Evolutionary conservation across 1,284 basidiomycete species (phyloP), one percentile per base, ranked within the genome.

Genomic region (Ceratobasidium sp.): DNA sequence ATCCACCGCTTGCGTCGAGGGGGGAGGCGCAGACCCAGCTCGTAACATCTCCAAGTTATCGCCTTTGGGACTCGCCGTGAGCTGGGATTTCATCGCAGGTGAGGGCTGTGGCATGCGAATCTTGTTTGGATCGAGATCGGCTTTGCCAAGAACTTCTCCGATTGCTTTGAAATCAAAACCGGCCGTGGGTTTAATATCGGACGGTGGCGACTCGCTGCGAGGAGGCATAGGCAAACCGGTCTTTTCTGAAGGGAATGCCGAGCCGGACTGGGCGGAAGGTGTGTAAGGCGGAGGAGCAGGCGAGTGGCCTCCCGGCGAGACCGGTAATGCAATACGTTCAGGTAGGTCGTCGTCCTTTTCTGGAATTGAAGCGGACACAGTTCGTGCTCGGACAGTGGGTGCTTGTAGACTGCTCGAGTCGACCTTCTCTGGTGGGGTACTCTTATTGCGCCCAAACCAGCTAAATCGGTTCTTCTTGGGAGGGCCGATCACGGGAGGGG

Each of bases 361-460:
- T 20, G 42, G 32, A 38, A 56, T 22, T 70, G 67, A 68, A 29
- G 72, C 52, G 45, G 50, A 45, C 15, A 31, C 57, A n/a, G 54
- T 43, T 35, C 54, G 57, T 54, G 70, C 47, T 43, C 58, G 58
- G 43, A 25, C 71, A 0, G 84, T 79, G 3, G 89, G 87, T 7
- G 88, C 87, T 7, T 84, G 80, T 85, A 85, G 15, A 82, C 79
- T 12, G 77, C 72, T 29, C 76, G 58, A 13, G 78, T 73, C 3
- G 80, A 74, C 5, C 76, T 72, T 2, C 80, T 76, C 8, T 76
- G 68, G 67, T 81, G 67, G 50, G 10, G 58, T 81, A 74, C 83
- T 80, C 71, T 77, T 83, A 69, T 81, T 84, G 62, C 81, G 81
- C 53, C 82, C 82, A 76, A 91, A 91, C 88, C 89, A 68, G 55